Evolutionary conservation across 2,329 filamentous ascomycete genomes (phyloP).

Genomic region (Aureobasidium sp.): DNA sequence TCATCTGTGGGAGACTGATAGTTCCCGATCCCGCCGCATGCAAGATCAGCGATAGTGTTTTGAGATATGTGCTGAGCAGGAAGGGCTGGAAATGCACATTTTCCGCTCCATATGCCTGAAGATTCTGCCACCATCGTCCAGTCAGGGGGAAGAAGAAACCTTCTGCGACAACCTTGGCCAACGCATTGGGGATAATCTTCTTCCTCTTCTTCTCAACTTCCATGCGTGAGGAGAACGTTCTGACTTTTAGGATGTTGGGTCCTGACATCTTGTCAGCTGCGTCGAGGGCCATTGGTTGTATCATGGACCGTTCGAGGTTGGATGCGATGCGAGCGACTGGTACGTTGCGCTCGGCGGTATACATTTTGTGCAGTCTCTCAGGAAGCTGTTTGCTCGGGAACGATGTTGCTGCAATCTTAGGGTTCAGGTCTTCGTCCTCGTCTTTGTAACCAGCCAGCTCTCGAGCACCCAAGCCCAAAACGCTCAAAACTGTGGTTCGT

Average conservation of each 20-base stretch:
- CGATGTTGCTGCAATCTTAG: constrained; percentile 21
- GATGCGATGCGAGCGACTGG: constrained; percentile 43
- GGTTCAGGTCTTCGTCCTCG: constrained; percentile 40
- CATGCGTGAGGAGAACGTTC: constrained; percentile 76
- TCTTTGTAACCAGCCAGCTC: constrained; percentile 72
- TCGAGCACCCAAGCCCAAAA: constrained; percentile 70
- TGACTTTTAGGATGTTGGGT: constrained; percentile 76
- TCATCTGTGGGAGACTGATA: constrained; percentile 67
- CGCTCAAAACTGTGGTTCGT: constrained; percentile 70
- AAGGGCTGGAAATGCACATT: constrained; percentile 65
- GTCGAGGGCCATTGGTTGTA: constrained; percentile 70
- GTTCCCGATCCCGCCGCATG: constrained; percentile 77
- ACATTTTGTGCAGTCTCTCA: constrained; percentile 62
- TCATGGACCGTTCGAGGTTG: constrained; percentile 60
- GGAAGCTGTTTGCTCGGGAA: constrained; percentile 82
- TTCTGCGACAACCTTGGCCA: constrained; percentile 64
- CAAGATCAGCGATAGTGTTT: constrained; percentile 75
- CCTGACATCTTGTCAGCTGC: constrained; percentile 74
- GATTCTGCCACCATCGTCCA: constrained; percentile 48
- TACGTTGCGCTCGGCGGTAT: constrained; percentile 32
- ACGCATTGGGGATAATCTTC: constrained; percentile 61
- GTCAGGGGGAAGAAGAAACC: constrained; percentile 83
- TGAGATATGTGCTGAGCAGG: constrained; percentile 70
- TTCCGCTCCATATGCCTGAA: constrained; percentile 26
- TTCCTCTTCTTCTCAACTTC: constrained; percentile 52